Evolutionary conservation across 495 filamentous ascomycete genomes (phyloP).

Genomic region (Neurospora sublineolata): DNA sequence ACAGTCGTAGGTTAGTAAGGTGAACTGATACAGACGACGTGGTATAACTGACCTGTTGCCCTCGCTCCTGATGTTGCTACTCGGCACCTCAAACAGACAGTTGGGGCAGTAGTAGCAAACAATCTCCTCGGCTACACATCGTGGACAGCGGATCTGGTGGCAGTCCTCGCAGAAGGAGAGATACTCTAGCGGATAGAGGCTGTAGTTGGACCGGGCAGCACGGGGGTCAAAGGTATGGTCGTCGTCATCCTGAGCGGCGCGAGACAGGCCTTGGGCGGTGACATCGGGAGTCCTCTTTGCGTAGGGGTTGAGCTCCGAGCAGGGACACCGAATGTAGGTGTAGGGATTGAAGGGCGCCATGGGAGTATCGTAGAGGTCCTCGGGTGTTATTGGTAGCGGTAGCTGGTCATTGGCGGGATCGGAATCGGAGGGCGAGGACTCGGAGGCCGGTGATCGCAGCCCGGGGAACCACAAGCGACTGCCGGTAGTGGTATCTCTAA

Average conservation of each 20-base stretch:
- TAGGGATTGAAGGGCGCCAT: constrained; percentile 79
- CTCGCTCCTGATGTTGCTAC: constrained; percentile 77
- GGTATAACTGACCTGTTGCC: constrained; percentile 66
- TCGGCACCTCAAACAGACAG: constrained; percentile 90
- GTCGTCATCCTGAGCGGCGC: constrained; percentile 52
- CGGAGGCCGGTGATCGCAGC: neutral
- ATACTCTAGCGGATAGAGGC: constrained; percentile 85
- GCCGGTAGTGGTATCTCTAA: neutral
- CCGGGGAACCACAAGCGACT: neutral
- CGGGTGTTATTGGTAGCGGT: neutral
- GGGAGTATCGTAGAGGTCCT: neutral
- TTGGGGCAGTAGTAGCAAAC: constrained; percentile 91
- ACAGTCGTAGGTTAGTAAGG: neutral
- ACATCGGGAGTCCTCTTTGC: neutral
- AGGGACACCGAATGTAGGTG: constrained; percentile 86
- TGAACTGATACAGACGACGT: neutral
- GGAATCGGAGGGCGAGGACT: neutral
- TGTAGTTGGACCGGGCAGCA: constrained; percentile 72
- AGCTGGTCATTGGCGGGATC: neutral
- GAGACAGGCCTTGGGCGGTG: neutral
- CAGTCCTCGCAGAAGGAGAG: constrained; percentile 95
- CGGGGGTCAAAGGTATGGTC: constrained; percentile 78
- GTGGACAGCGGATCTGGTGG: constrained; percentile 83
- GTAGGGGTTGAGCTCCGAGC: constrained; percentile 42
- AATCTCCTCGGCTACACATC: constrained; percentile 86